Evolutionary conservation across 768 basidiomycete genomes (phyloP).

Genomic region (Mycena sanguinolenta): DNA sequence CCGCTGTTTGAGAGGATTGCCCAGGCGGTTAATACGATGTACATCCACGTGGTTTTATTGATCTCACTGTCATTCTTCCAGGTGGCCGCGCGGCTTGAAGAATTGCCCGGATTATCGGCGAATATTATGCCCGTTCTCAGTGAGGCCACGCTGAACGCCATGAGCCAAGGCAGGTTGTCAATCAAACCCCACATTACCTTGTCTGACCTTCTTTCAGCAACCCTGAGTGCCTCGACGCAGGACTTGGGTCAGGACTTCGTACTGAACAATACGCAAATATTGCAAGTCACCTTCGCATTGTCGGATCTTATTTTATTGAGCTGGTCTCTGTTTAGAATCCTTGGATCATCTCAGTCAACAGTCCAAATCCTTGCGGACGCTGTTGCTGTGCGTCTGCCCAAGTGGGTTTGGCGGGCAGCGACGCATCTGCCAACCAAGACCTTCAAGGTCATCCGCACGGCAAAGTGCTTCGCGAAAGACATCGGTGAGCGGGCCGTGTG

Average conservation of each 20-base stretch:
- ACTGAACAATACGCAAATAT: conserved; percentile 6
- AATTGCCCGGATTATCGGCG: neutral
- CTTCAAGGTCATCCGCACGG: conserved; percentile 8
- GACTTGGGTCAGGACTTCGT: conserved; percentile 9
- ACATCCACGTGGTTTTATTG: neutral
- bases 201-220: neutral
- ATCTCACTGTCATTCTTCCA: neutral
- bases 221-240: conserved; percentile 3
- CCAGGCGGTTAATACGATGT: neutral
- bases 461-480: neutral
- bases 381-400: neutral
- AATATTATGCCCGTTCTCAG: conserved; percentile 8
- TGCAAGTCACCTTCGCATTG: neutral
- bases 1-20: conserved; percentile 10
- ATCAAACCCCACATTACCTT: neutral
- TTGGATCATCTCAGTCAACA: conserved; percentile 7
- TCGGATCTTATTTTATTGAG: neutral
- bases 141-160: conserved; percentile 3
- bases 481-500: neutral
- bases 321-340: neutral
- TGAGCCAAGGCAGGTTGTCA: conserved; percentile 8
- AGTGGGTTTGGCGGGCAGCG: neutral
- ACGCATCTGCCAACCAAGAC: conserved; percentile 20
- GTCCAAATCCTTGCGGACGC: conserved; percentile 8
- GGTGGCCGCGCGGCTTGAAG: neutral